Evolutionary conservation across 2,329 filamentous ascomycete species (phyloP).

Genomic region (Emmonsiellopsis sp.): DNA sequence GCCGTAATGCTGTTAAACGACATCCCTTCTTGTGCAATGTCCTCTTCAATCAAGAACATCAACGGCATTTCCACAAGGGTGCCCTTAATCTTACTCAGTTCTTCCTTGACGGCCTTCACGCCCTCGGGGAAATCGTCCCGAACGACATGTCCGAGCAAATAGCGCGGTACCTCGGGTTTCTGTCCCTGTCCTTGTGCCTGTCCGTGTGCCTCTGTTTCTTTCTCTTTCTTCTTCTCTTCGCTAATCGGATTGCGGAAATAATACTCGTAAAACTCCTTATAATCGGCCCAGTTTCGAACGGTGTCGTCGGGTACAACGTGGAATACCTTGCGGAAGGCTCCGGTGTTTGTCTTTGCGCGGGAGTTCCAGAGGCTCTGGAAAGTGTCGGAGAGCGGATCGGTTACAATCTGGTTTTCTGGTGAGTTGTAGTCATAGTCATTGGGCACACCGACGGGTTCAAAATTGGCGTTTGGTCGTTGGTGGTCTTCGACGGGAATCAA

Average conservation of each 20-base stretch:
- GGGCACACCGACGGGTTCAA: slow-evolving; percentile 47
- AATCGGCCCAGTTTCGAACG: slow-evolving; percentile 51
- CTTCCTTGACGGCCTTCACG: slow-evolving; percentile 62
- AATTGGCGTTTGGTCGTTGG: slow-evolving; percentile 51
- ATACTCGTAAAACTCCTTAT: slow-evolving; percentile 54
- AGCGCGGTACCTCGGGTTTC: slow-evolving; percentile 41
- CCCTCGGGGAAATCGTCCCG: slow-evolving; percentile 67
- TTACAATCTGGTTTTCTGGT: slow-evolving; percentile 42
- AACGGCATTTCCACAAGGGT: slow-evolving; percentile 85
- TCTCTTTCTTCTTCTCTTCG: slow-evolving; percentile 33
- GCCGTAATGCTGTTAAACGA: slow-evolving; percentile 63
- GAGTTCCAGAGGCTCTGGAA: slow-evolving; percentile 50
- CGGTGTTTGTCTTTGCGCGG: slow-evolving; percentile 50
- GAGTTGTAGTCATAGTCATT: slow-evolving; percentile 48
- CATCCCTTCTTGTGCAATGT: slow-evolving; percentile 77
- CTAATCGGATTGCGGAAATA: slow-evolving; percentile 43
- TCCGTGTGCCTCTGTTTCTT: no score
- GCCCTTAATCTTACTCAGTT: slow-evolving; percentile 57
- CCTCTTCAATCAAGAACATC: slow-evolving; percentile 73
- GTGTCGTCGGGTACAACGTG: slow-evolving; percentile 53
- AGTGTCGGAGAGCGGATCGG: slow-evolving; percentile 50
- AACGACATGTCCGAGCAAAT: slow-evolving; percentile 81
- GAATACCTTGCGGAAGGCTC: slow-evolving; percentile 53
- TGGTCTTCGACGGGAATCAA: slow-evolving; percentile 65
- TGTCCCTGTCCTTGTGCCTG: slow-evolving; percentile 13